Evolutionary conservation across 164 flowering plant species (phyloP).

Genomic region (Aristolochia fimbriata): DNA sequence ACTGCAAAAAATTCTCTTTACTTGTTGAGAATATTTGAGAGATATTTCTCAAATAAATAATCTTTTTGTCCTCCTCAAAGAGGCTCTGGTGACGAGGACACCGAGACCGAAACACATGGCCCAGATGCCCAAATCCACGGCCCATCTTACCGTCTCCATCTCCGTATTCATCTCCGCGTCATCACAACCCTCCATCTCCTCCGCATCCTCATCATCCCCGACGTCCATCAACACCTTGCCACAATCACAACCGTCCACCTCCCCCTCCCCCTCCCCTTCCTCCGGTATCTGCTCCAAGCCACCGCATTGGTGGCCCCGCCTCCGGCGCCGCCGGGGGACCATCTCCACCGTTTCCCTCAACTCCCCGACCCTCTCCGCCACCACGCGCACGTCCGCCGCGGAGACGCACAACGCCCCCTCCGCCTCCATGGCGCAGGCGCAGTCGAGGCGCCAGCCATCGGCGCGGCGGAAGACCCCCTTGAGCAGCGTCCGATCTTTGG

Average conservation of each 20-base stretch:
- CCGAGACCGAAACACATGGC: constrained; percentile 69
- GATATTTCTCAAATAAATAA: not conserved
- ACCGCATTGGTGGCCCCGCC: constrained; percentile 10
- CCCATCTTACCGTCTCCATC: constrained; percentile 56
- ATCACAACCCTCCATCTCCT: not conserved
- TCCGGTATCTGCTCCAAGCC: constrained; percentile 69
- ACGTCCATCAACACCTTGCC: constrained; percentile 6
- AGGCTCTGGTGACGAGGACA: constrained; percentile 48
- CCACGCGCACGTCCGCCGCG: constrained; percentile 39
- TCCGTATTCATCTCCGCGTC: constrained; percentile 15
- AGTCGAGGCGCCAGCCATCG: constrained; percentile 42
- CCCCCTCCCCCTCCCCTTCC: constrained; percentile 27
- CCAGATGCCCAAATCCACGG: constrained; percentile 74
- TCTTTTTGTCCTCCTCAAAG: constrained; percentile 30
- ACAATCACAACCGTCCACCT: constrained; percentile 15
- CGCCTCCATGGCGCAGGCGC: constrained; percentile 32
- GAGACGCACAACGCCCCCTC: not conserved
- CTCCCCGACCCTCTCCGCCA: constrained; percentile 34
- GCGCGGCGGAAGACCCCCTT: constrained; percentile 40
- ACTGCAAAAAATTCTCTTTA: not conserved
- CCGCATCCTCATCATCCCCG: constrained; percentile 7
- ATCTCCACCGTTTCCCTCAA: constrained; percentile 37
- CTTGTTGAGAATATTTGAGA: not conserved
- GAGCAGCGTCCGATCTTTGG: constrained; percentile 38
- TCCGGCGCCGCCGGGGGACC: constrained; percentile 15